Conservation (phyloP, 2,329 filamentous ascomycete genomes). For the Alternaria hordeiaustralica region DNA sequence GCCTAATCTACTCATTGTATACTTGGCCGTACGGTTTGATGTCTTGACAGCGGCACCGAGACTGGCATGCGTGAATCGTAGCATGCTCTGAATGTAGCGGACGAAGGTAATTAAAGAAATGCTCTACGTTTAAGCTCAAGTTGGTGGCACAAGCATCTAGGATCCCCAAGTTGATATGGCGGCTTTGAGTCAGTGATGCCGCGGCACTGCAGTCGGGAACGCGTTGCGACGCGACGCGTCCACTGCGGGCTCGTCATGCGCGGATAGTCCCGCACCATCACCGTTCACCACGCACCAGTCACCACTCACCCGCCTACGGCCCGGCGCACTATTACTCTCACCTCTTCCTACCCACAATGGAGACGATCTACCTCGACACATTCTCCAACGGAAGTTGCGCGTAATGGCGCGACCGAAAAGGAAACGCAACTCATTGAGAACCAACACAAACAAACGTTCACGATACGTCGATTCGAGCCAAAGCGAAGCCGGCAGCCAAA, state of each 20-base stretch:
- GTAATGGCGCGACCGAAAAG: conserved; percentile 39
- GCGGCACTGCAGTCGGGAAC: neutral
- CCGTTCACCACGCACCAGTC: neutral
- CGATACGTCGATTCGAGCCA: conserved; percentile 19
- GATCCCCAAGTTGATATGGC: neutral
- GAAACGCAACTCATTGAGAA: conserved; percentile 21
- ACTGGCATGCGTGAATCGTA: neutral
- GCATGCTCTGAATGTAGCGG: neutral
- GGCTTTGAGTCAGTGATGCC: neutral
- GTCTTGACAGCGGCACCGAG: no score
- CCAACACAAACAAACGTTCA: conserved; percentile 24
- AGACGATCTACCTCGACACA: neutral
- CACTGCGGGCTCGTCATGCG: neutral
- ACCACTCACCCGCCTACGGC: neutral
- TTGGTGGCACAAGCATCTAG: neutral
- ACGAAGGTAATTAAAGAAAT: no score
- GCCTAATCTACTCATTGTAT: neutral
- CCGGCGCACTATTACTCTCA: neutral
- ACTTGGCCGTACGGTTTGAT: neutral
- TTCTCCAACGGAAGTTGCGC: conserved; percentile 21
- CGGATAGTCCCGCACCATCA: conserved; percentile 6
- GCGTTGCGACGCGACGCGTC: neutral
- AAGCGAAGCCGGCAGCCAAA: neutral
- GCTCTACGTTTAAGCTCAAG: no score
- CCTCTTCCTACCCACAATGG: conserved; percentile 28